Evolutionary conservation across 371 early-diverging fungal species (phyloP).

Genomic region (Batkoa obscura): DNA sequence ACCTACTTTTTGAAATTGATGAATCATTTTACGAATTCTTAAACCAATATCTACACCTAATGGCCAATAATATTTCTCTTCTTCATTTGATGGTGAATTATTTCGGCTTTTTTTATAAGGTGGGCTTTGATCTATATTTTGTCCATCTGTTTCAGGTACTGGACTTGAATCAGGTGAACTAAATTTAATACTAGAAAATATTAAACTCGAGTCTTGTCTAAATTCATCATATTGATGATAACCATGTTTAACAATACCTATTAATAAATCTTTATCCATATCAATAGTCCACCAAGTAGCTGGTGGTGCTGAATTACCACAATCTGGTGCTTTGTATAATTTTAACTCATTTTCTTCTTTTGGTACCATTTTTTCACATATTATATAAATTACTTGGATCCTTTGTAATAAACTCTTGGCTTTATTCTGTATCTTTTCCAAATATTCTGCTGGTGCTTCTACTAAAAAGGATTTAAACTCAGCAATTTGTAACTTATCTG

Average conservation of each 20-base stretch:
- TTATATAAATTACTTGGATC: conserved; percentile 52
- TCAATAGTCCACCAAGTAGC: conserved; percentile 61
- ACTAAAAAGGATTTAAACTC: conserved; percentile 23
- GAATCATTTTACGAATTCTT: conserved; percentile 45
- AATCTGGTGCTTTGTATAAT: conserved; percentile 39
- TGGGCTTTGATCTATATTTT: neutral
- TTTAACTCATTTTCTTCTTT: conserved; percentile 24
- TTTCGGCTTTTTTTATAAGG: neutral
- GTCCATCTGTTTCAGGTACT: neutral
- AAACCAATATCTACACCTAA: conserved; percentile 47
- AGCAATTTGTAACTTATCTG: neutral
- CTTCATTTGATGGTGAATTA: neutral
- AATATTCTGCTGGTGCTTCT: conserved; percentile 49
- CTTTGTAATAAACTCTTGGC: conserved; percentile 47
- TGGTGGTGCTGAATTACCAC: conserved; percentile 24
- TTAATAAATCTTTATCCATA: conserved; percentile 64
- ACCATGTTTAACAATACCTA: conserved; percentile 64
- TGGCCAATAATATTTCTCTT: conserved; percentile 26
- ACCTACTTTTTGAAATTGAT: conserved; percentile 39
- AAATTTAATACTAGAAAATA: conserved; percentile 22
- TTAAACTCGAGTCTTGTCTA: conserved; percentile 45
- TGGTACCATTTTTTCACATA: conserved; percentile 40
- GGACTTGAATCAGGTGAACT: neutral
- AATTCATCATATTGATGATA: conserved; percentile 51
- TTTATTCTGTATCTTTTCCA: conserved; percentile 49